Conservation (phyloP, 257 asterid genomes). For the Solanum sejunctum region DNA sequence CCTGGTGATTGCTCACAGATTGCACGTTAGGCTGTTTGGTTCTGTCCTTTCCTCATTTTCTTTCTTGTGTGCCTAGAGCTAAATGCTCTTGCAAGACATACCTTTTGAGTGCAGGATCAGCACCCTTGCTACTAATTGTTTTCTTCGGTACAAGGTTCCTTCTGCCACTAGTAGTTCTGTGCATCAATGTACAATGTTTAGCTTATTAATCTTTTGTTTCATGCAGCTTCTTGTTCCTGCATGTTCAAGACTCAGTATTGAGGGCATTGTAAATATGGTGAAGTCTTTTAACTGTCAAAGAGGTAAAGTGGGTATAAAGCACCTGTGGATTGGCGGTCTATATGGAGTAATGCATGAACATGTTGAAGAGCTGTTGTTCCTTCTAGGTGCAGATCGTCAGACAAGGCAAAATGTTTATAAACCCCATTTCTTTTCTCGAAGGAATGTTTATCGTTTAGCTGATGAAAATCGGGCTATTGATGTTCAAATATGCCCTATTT, state of each 20-base stretch:
- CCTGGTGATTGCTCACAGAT: background rate
- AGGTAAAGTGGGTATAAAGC: slow-evolving; percentile 37
- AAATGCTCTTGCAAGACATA: background rate
- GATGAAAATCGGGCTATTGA: slow-evolving; percentile 74
- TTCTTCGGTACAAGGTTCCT: background rate
- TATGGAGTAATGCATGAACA: slow-evolving; percentile 47
- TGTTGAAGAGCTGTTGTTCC: slow-evolving; percentile 31
- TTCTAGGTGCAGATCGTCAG: slow-evolving; percentile 28
- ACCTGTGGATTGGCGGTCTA: slow-evolving; percentile 59
- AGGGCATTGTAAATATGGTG: slow-evolving; percentile 39
- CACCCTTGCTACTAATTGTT: background rate
- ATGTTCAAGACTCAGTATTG: slow-evolving; percentile 60
- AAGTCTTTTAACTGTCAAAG: slow-evolving; percentile 29
- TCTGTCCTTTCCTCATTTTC: background rate
- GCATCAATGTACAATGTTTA: background rate
- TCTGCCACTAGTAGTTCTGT: background rate
- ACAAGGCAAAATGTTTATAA: slow-evolving; percentile 13
- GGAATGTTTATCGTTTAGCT: slow-evolving; percentile 36
- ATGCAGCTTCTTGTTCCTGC: slow-evolving; percentile 79
- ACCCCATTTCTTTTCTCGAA: slow-evolving; percentile 48
- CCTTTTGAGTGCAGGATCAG: background rate
- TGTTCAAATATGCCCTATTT: slow-evolving; percentile 66
- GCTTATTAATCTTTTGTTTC: slow-evolving; percentile 7
- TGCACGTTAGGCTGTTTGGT: background rate
- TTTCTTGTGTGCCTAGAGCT: background rate